A percentile compares a stretch with the other conserved stretches of the same genome.
phyloP scores from a whole-genome alignment of 1,284 basidiomycete genomes.

The Apiotrichum brassicae region DNA sequence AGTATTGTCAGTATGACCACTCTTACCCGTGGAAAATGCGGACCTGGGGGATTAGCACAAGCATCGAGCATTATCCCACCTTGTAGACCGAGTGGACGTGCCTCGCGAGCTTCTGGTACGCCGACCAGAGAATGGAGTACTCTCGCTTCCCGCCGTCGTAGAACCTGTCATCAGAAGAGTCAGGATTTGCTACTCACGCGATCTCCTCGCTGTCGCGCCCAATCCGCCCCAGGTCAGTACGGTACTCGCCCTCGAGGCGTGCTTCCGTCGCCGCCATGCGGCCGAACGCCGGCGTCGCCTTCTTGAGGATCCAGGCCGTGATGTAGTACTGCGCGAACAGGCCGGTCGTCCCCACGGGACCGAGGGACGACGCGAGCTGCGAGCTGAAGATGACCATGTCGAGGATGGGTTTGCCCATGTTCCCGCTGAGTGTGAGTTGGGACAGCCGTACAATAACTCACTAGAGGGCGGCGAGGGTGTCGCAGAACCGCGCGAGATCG shows the following conservation, averaged over 20 bases:
- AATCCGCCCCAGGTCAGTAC: constrained; percentile 77
- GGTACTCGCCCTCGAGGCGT: constrained; percentile 75
- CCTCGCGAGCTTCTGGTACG: constrained; percentile 73
- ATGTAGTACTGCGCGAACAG: constrained; percentile 79
- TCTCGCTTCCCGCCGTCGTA: constrained; percentile 86
- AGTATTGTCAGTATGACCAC: constrained; percentile 54
- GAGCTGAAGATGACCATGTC: constrained; percentile 91
- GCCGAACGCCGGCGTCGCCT: constrained; percentile 90
- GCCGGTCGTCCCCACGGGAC: constrained; percentile 63
- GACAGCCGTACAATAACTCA: constrained; percentile 46
- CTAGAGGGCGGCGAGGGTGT: constrained; percentile 83
- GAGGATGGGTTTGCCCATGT: constrained; percentile 81
- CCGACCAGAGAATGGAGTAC: constrained; percentile 69
- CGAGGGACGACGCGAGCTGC: constrained; percentile 79
- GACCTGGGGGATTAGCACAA: constrained; percentile 10
- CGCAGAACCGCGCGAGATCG: constrained; percentile 86
- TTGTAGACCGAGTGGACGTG: constrained; percentile 92
- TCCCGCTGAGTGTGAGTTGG: constrained; percentile 52
- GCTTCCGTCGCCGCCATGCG: constrained; percentile 84
- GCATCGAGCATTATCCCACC: constrained; percentile 45
- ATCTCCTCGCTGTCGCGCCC: constrained; percentile 91
- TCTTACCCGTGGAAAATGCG: constrained; percentile 37
- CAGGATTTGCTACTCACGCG: constrained; percentile 57
- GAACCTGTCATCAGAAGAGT: constrained; percentile 57
- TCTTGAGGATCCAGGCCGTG: constrained; percentile 73